phyloP scores from a whole-genome alignment of 2,329 filamentous ascomycete species.

The Paraphaeosphaeria minitans region DNA sequence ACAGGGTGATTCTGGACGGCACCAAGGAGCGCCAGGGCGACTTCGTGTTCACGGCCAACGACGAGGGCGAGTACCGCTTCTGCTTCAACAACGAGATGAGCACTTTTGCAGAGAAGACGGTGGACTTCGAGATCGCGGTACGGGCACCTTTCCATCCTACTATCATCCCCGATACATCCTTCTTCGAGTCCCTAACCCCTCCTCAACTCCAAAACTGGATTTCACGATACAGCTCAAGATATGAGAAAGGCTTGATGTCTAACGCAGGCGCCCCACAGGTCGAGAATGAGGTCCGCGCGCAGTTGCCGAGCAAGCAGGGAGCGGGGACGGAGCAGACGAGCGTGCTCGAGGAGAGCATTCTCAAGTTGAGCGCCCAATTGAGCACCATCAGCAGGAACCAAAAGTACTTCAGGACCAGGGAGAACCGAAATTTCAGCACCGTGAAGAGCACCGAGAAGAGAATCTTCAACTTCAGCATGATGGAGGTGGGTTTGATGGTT shows the following conservation, averaged over 20 bases:
- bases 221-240: not conserved
- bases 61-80: slow-evolving; percentile 88
- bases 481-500: slow-evolving; percentile 89
- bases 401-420: slow-evolving; percentile 98
- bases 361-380: slow-evolving; percentile 90
- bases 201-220: slow-evolving; percentile 8
- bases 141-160: slow-evolving; percentile 51
- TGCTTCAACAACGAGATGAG: slow-evolving; percentile 99
- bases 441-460: slow-evolving; percentile 93
- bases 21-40: slow-evolving; percentile 94
- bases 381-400: slow-evolving; percentile 96
- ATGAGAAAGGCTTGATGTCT: not conserved
- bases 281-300: slow-evolving; percentile 85
- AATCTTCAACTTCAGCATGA: slow-evolving; percentile 96
- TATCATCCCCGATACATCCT: not conserved
- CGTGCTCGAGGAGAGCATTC: slow-evolving; percentile 88
- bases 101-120: slow-evolving; percentile 95
- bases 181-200: slow-evolving; percentile 1
- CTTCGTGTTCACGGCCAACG: slow-evolving; percentile 94
- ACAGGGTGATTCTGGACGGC: slow-evolving; percentile 82
- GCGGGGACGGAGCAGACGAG: slow-evolving; percentile 87
- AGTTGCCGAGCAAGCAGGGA: slow-evolving; percentile 86
- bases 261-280: slow-evolving; percentile 60
- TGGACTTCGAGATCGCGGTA: slow-evolving; percentile 97
- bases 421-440: slow-evolving; percentile 99